A percentile compares a stretch with the other conserved stretches of the same genome.
phyloP scores from a whole-genome alignment of 2,329 filamentous ascomycete genomes.

The Beauveria sp. region DNA sequence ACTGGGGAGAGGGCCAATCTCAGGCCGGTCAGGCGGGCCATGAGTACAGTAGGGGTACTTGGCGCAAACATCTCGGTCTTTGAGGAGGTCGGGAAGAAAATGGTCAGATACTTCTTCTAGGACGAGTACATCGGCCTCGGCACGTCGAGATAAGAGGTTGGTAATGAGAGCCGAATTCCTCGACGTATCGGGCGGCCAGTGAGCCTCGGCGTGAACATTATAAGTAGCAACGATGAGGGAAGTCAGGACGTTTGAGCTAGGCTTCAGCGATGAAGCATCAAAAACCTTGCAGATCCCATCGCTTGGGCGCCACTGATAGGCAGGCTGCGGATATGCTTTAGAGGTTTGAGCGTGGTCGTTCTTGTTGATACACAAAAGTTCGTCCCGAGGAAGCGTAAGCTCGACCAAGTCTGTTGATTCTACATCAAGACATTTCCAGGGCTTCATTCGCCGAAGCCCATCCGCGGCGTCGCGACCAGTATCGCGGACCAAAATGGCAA shows the following conservation, averaged over 20 bases:
- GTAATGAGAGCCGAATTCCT: constrained; percentile 36
- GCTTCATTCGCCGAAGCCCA: constrained; percentile 41
- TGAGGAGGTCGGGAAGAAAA: constrained; percentile 50
- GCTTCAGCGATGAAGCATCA: background rate
- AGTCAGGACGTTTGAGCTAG: constrained; percentile 7
- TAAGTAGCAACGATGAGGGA: constrained; percentile 40
- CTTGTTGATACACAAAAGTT: background rate
- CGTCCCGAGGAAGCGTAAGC: background rate
- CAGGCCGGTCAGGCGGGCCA: constrained; percentile 44
- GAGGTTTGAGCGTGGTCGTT: background rate
- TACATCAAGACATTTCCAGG: constrained; percentile 45
- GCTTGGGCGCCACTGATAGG: background rate
- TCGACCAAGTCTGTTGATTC: constrained; percentile 2
- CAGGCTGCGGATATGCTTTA: background rate
- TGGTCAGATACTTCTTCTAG: constrained; percentile 60
- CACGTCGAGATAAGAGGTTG: constrained; percentile 35
- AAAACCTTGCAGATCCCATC: background rate
- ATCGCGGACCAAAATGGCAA: constrained; percentile 48
- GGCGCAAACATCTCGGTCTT: constrained; percentile 33
- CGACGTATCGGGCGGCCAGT: constrained; percentile 33
- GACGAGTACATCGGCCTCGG: constrained; percentile 40
- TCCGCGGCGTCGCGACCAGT: constrained; percentile 20
- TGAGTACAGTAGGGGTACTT: constrained; percentile 51
- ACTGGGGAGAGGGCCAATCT: constrained; percentile 49
- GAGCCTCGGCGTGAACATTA: constrained; percentile 46